Evolutionary conservation across 2,329 filamentous ascomycete genomes (phyloP), one percentile per base, ranked within the genome.

Genomic region (Pyrenophora tritici-repentis): DNA sequence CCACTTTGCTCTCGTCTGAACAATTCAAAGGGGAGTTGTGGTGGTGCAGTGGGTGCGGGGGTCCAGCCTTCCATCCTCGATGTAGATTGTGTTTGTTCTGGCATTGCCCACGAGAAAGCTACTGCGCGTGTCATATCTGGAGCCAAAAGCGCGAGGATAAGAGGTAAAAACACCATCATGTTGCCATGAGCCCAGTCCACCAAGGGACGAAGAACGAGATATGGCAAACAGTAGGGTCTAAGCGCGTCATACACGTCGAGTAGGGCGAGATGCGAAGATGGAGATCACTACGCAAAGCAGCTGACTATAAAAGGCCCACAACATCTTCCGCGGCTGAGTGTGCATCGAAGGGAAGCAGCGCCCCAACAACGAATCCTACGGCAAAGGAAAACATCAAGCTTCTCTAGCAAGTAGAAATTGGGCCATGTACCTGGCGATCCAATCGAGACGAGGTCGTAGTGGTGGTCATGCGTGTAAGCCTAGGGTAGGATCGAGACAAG

Each of bases 21-120:
- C 7, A 73, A 57, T 32, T 62, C 61, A 17, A 69, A 51, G 13
- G 47, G 55, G 3, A 64, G 24, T 12, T 58, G 55, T 22, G 68
- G 66, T 48, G 60, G 64, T 47, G 52, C 34, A 9, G 69, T 70
- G 1, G 69, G 70, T 14, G 64, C 67, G 13, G 69, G 69, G 59
- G 58, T 69, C 70, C 67, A 72, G 9, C 42, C 55, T 42, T 71
- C 64, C 33, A 44, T 43, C 34, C 46, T 57, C 16, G 67, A 56
- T 6, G 60, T 53, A 14, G 62, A 53, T 10, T 55, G 48, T 2
- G 71, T 73, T 1, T 70, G 67, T 39, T 63, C 58, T 35, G 70
- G 66, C 16, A 63, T 37, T 22, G 60, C 53, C 60, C 57, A 65
- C 18, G 60, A 59, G n/a, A 69, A 63, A 13, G 67, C 69, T 48